phyloP scores from a whole-genome alignment of 2,329 filamentous ascomycete species.

The Xenosphaeropsis pyriputrescens region DNA sequence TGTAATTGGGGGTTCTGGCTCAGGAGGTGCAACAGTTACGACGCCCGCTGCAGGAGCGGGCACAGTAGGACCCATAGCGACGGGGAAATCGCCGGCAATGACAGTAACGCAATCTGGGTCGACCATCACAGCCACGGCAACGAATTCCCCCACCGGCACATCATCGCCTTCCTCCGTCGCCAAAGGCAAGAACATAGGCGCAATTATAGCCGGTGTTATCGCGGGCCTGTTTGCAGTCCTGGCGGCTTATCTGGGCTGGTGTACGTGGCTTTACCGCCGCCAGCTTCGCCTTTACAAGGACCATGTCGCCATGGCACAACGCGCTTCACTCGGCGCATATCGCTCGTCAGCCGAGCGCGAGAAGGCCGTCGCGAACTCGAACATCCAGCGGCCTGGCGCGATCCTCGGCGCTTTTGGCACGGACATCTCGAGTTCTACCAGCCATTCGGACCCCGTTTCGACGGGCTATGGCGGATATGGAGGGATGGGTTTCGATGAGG shows the following conservation, averaged over 20 bases:
- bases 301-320: slow-evolving; percentile 51
- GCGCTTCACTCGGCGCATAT: slow-evolving; percentile 26
- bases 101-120: slow-evolving; percentile 40
- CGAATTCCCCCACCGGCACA: slow-evolving; percentile 14
- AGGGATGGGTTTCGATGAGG: neutral
- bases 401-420: neutral
- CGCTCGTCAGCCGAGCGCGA: neutral
- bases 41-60: slow-evolving; percentile 45
- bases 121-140: slow-evolving; percentile 25
- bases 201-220: slow-evolving; percentile 36
- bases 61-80: slow-evolving; percentile 55
- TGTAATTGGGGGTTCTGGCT: slow-evolving; percentile 43
- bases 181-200: slow-evolving; percentile 21
- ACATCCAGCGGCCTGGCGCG: neutral
- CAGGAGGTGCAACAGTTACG: slow-evolving; percentile 52
- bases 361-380: neutral
- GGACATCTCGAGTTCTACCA: neutral
- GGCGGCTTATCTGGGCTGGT: slow-evolving; percentile 54
- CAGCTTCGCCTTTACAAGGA: slow-evolving; percentile 56
- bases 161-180: slow-evolving; percentile 17
- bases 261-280: slow-evolving; percentile 58
- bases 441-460: neutral
- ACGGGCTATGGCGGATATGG: neutral
- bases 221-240: slow-evolving; percentile 49
- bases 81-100: slow-evolving; percentile 54